phyloP scores from a whole-genome alignment of 805 yeast genomes.

The Ogataea neopini region DNA sequence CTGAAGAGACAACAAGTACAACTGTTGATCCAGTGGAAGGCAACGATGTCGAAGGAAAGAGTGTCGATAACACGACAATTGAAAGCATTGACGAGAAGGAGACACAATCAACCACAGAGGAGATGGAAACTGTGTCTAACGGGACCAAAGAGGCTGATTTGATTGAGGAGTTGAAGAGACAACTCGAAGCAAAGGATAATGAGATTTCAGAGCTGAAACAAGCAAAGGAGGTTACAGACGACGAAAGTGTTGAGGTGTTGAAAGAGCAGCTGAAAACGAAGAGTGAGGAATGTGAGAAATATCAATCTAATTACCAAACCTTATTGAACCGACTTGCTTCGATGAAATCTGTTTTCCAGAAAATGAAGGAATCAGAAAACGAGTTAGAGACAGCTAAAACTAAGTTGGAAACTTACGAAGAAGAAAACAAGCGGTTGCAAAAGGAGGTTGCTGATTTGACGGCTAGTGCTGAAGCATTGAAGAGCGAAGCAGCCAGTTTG shows the following conservation, averaged over 20 bases:
- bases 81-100: not conserved
- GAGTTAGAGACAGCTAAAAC: constrained; percentile 59
- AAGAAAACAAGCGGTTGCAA: constrained; percentile 37
- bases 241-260: constrained; percentile 17
- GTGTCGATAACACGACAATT: not conserved
- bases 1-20: not conserved
- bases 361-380: constrained; percentile 69
- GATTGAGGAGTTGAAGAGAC: constrained; percentile 1
- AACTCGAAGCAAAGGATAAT: constrained; percentile 3
- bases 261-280: constrained; percentile 36
- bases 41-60: not conserved
- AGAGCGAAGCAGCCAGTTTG: constrained; percentile 41
- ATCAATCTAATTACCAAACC: constrained; percentile 60
- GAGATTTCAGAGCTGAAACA: constrained; percentile 1
- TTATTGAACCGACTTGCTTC: constrained; percentile 63
- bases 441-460: constrained; percentile 33
- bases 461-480: constrained; percentile 23
- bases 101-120: not conserved
- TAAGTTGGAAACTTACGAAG: constrained; percentile 41
- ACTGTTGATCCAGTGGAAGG: not conserved
- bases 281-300: constrained; percentile 55
- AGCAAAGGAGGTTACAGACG: not conserved
- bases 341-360: constrained; percentile 70
- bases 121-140: not conserved
- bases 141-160: not conserved